Base-by-base conservation (phyloP, 345 rosid species). In the Salix purpurea region DNA sequence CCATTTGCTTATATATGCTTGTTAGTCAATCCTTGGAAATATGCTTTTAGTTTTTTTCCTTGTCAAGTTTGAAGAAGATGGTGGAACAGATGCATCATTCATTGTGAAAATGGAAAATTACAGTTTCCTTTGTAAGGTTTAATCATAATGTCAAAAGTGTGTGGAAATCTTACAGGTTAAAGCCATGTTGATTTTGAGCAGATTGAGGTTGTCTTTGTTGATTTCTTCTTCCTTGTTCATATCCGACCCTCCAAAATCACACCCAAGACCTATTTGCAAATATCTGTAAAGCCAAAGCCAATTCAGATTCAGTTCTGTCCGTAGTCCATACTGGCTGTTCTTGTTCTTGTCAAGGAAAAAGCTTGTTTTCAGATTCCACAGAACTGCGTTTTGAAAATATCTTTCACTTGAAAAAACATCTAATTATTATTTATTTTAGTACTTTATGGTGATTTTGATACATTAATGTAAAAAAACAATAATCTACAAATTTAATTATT, bases 331-430 rank as follows among this genome's bases (percentile, higher is more conserved):
- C 18, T 13, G 50, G 50, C 16, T 2, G 16, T 44, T 2, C 4
- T 44, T 44, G 77, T 81, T 83, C 79, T 83, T 79, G 85, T 54
- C 73, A 84, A 81, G 91, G 74, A 28, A 62, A 58, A 65, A 79
- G 65, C 37, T 13, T 37, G 16, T 30, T 36, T 67, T 14, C 68
- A 12, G 96, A 90, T 62, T 37, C 72, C 30, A 74, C 85, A 9
- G 88, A 90, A 32, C 1, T 4, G 44, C 11, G 2, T 40, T 40
- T 9, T 0, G 2, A 37, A 37, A 40, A 0, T 40, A 40, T 40
- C 0, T 7, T 7, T 40, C 3, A 11, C 11, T 9, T 9, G 44
- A 9, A 40, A 39, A 40, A 40, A 9, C 2, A 40, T 9, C 3
- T 8, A 40, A 9, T 40, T 40, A 40, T 8, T 40, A 40, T 9